Percentiles rank a stretch among this genome's conserved stretches.
Evolutionary conservation across 495 filamentous ascomycete species (phyloP).

Genomic region (Trichoderma parareesei): DNA sequence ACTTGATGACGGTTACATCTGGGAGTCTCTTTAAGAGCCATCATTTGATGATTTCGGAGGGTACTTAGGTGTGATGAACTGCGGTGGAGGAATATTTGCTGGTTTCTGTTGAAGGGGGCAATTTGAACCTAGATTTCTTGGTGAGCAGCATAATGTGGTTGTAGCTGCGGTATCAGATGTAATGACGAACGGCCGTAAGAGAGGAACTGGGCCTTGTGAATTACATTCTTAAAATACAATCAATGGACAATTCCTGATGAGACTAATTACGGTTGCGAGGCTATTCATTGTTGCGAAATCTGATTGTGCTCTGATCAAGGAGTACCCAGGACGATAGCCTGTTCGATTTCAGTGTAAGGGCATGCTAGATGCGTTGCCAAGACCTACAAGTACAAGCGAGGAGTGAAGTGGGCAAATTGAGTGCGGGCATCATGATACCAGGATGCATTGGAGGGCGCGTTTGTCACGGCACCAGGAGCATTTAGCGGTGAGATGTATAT

Average conservation of each 20-base stretch:
- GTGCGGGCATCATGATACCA: no score
- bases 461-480: neutral
- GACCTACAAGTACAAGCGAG: no score
- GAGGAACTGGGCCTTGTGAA: neutral
- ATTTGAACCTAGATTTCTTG: constrained; percentile 9
- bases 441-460: no score
- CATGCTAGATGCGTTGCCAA: no score
- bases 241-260: neutral
- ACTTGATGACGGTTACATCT: neutral
- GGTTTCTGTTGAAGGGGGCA: neutral
- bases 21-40: neutral
- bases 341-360: no score
- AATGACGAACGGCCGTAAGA: neutral
- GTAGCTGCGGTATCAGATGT: constrained; percentile 3
- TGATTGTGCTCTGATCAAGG: no score
- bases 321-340: no score
- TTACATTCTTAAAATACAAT: neutral
- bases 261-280: no score
- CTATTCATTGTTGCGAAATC: no score
- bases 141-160: neutral
- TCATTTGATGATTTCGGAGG: neutral
- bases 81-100: neutral
- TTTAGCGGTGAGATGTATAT: neutral
- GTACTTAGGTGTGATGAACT: neutral
- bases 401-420: no score